Evolutionary conservation across 1,284 basidiomycete genomes (phyloP), one percentile per base, ranked within the genome.

Genomic region (Malassezia sp.): DNA sequence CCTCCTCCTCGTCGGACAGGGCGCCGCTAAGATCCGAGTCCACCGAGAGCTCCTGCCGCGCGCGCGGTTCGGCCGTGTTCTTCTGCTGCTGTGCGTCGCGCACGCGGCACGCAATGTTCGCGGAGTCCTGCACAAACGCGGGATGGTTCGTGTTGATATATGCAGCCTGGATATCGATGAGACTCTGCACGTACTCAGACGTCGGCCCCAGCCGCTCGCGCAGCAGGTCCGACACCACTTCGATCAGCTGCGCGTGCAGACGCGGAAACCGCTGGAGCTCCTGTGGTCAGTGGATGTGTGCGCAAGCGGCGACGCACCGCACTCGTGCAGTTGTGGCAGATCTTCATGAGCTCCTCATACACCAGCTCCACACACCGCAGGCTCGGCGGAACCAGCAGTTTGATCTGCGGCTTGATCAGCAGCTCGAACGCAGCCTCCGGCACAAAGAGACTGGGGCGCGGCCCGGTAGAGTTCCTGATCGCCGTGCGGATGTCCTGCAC

Each of bases 61-160:
- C 56, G 66, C 71, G 60, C 71, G 71, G 49, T 52, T 54, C 76
- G 56, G 75, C 52, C 24, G 56, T 51, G 15, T 51, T 40, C 45
- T 57, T 60, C 42, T 49, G 49, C 12, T 54, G 38, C 31, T 42
- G 41, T 22, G 41, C 32, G 18, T 66, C 64, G 18, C 64, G 56
- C 42, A 63, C 61, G 49, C 63, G 58, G 36, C 58, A 54, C 15
- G 66, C 64, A 45, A 69, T 67, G 48, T 61, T 63, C 46, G 64
- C 64, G 43, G 64, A 67, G 45, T 67, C 66, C 21, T 63, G 59
- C n/a, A 88, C 81, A 71, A 90, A 91, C 78, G 67, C 77, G n/a
- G 88, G 88, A 66, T 93, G 88, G 71, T 91, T 93, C 47, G 90
- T 95, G 73, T 97, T 99, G 77, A 99, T 97, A 72, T 99, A 99